Base-by-base conservation (phyloP, 192 early-diverging fungal species). In the Rhizoclosmatium globosum region DNA sequence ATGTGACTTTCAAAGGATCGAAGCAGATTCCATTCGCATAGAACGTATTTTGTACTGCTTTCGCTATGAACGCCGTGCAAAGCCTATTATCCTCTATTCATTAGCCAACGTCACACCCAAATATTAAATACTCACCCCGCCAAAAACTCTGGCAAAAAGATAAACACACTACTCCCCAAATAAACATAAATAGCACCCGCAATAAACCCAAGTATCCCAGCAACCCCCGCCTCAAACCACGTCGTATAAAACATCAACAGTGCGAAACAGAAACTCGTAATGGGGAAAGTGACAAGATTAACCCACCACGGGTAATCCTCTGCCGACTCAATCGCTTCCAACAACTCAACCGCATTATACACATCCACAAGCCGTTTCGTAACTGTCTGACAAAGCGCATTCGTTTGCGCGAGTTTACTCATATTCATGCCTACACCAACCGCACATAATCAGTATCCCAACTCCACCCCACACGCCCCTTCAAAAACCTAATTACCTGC, bases 321-420 rank as follows among this genome's bases (percentile, higher is more conserved):
- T 21, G 47, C 59, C 13, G 74, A 46, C 38, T 69, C 42, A 71
- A 88, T 83, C 13, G 50, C 77, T 9, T 76, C 45, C 13, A 88
- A 77, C 6, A 67, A 47, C 3, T 74, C 74, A 23, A 80, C 72
- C 2, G 81, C 84, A 15, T 82, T 79, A n/a, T 84, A 71, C 2
- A 82, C 75, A 31, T 74, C 58, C 6, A 81, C 48, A 7, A 67
- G 31, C 3, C 81, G 77, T 19, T 82, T 23, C 13, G 68, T 45
- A 4, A 88, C 60, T 15, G 79, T 65, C 21, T 62, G 56, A 57
- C 87, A 88, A 3, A 88, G 79, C n/a, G 76, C 68, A 57, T 88
- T 88, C 42, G 86, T 80, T 21, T 62, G 74, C n/a, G 82, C 59
- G 6, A 88, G 81, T 62, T 88, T 88, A 42, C 74, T 74, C 82